These are phyloP conservation scores for Coemansia sp. DNA, from an alignment of 192 early-diverging fungal species.

Conservation along the genomic window DNA sequence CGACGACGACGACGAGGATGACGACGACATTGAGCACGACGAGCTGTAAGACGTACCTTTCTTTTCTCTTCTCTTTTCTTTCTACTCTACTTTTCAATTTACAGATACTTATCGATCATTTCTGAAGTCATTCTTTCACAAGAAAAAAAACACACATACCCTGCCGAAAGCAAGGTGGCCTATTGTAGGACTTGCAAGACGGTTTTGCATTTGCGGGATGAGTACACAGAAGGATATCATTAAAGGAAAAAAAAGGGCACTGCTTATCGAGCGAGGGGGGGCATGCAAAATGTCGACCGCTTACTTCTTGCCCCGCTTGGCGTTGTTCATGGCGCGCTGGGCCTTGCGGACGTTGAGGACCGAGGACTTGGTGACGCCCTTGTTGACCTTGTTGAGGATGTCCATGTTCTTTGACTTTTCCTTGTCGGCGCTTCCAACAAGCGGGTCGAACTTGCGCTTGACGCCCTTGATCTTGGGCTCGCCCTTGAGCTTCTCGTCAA, in stretches of 20 bases:
- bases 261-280: too few relatives aligned
- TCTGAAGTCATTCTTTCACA: neutral
- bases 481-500: slow-evolving; percentile 76
- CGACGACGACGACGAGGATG: slow-evolving; percentile 61
- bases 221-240: neutral
- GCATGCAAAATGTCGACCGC: too few relatives aligned
- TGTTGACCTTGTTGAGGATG: slow-evolving; percentile 67
- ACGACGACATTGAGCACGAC: slow-evolving; percentile 51
- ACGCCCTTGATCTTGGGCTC: slow-evolving; percentile 84
- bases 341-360: slow-evolving; percentile 54
- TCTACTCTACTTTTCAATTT: neutral
- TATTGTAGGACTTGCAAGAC: too few relatives aligned
- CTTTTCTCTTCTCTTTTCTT: slow-evolving; percentile 3
- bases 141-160: too few relatives aligned
- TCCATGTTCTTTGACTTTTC: slow-evolving; percentile 70
- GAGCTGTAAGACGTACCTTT: slow-evolving; percentile 38
- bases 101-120: neutral
- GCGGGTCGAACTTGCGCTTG: slow-evolving; percentile 68
- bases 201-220: too few relatives aligned
- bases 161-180: too few relatives aligned
- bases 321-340: slow-evolving; percentile 47
- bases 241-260: neutral
- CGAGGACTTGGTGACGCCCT: slow-evolving; percentile 38
- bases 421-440: slow-evolving; percentile 58
- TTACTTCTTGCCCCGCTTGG: slow-evolving; percentile 35